Conservation (phyloP, 2,329 filamentous ascomycete species). For the Alternaria ethzedia region DNA sequence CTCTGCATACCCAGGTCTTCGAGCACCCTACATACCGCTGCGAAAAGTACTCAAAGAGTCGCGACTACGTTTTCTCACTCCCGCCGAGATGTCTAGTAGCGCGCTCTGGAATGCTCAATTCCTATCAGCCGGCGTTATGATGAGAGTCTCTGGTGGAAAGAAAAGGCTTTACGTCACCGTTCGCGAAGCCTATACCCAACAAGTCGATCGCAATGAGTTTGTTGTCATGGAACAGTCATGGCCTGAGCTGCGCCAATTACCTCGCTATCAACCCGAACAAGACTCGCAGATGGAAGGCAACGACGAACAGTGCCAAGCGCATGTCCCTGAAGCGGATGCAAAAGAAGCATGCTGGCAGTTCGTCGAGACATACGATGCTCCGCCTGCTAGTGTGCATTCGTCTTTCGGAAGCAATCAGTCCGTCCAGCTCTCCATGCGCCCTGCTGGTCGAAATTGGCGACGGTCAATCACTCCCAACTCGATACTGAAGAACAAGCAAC, state of each 20-base stretch:
- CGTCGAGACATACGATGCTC: conserved; percentile 68
- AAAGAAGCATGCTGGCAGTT: conserved; percentile 72
- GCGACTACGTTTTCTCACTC: conserved; percentile 71
- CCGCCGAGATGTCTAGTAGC: conserved; percentile 75
- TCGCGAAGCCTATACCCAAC: conserved; percentile 75
- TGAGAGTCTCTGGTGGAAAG: conserved; percentile 67
- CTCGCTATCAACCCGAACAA: conserved; percentile 60
- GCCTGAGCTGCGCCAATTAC: conserved; percentile 70
- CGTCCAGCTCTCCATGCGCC: conserved; percentile 41
- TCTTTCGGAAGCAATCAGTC: conserved; percentile 52
- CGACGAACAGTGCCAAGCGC: conserved; percentile 44
- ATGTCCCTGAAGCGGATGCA: conserved; percentile 67
- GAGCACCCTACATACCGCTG: conserved; percentile 74
- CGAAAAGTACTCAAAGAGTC: conserved; percentile 78
- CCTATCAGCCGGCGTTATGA: conserved; percentile 72
- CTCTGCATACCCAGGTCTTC: conserved; percentile 61
- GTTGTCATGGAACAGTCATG: conserved; percentile 54
- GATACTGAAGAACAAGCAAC: conserved; percentile 38
- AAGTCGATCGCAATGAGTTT: conserved; percentile 46
- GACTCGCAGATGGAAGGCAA: conserved; percentile 41
- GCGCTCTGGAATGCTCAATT: conserved; percentile 75
- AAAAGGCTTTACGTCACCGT: conserved; percentile 78
- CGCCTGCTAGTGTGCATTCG: conserved; percentile 53
- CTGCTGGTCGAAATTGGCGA: conserved; percentile 42
- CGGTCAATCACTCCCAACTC: conserved; percentile 44